Conservation (phyloP, 768 basidiomycete species). For the Fomitopsis serialis region DNA sequence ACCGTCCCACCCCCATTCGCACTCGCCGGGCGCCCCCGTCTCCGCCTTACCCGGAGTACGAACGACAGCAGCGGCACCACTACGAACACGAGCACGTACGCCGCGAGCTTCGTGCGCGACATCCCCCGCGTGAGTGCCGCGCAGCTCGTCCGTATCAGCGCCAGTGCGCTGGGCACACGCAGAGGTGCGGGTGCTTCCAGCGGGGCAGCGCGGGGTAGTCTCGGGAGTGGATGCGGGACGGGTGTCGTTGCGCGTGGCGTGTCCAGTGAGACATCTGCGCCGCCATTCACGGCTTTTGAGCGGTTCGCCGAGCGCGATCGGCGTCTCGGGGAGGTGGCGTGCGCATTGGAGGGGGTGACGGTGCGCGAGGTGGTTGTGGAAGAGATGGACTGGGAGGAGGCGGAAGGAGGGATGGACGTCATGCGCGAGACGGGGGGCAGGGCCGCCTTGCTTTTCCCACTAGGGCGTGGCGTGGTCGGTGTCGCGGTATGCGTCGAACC, state of each 20-base stretch:
- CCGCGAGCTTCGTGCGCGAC: conserved; percentile 42
- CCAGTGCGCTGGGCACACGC: conserved; percentile 17
- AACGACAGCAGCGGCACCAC: conserved; percentile 40
- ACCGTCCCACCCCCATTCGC: conserved; percentile 31
- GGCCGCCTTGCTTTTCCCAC: conserved; percentile 19
- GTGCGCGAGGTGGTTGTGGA: conserved; percentile 21
- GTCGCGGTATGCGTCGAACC: conserved; percentile 70
- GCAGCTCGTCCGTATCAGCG: conserved; percentile 16
- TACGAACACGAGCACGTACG: conserved; percentile 37
- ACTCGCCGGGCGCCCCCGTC: conserved; percentile 24
- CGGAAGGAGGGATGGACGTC: conserved; percentile 19
- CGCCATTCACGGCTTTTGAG: not conserved
- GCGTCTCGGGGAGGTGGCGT: conserved; percentile 24
- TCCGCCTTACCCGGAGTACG: conserved; percentile 45
- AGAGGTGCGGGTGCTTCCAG: conserved; percentile 4
- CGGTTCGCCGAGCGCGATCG: not conserved
- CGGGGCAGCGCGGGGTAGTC: conserved; percentile 9
- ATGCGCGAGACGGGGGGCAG: conserved; percentile 22
- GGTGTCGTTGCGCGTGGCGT: not conserved
- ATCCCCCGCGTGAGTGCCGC: conserved; percentile 37
- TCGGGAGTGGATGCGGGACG: conserved; percentile 13
- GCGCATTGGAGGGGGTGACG: conserved; percentile 25
- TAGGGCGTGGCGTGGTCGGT: conserved; percentile 39
- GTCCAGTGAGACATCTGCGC: not conserved
- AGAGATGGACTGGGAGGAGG: conserved; percentile 18